These are phyloP conservation scores for Raffaelea albimanens DNA, from an alignment of 2,329 filamentous ascomycete species.

Conservation along the genomic window DNA sequence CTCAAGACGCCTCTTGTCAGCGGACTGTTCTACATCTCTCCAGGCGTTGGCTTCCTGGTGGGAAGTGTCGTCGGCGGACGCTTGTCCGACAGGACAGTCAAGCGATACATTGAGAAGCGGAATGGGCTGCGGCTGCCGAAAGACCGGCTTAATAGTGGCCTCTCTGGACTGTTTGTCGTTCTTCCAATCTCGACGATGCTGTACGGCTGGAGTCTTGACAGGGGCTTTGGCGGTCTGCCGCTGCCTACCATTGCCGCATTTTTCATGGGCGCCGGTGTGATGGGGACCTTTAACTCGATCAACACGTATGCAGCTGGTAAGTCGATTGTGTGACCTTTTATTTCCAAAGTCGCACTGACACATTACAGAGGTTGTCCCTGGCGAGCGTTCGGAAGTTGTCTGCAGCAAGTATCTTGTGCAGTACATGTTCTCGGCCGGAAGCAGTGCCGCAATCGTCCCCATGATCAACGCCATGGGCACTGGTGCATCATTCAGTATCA, in stretches of 20 bases:
- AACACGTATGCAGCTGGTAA: slow-evolving; percentile 46
- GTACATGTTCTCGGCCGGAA: slow-evolving; percentile 6
- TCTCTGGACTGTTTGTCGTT: slow-evolving; percentile 46
- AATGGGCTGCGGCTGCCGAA: slow-evolving; percentile 53
- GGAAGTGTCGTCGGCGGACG: slow-evolving; percentile 65
- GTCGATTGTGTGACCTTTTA: too few species aligned
- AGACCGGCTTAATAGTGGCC: slow-evolving; percentile 52
- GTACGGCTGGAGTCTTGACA: slow-evolving; percentile 45
- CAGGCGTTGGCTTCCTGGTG: slow-evolving; percentile 58
- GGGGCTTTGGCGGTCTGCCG: slow-evolving; percentile 39
- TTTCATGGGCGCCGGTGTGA: slow-evolving; percentile 61
- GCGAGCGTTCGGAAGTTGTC: slow-evolving; percentile 8
- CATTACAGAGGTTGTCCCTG: slow-evolving; percentile 8
- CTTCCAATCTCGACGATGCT: slow-evolving; percentile 57
- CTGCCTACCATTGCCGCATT: slow-evolving; percentile 67
- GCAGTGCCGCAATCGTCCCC: slow-evolving; percentile 7
- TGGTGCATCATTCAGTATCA: slow-evolving; percentile 8
- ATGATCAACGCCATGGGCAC: slow-evolving; percentile 11
- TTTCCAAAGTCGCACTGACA: too few species aligned
- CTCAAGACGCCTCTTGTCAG: slow-evolving; percentile 56
- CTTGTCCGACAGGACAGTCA: slow-evolving; percentile 59
- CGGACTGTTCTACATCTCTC: slow-evolving; percentile 66
- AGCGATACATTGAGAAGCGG: slow-evolving; percentile 51
- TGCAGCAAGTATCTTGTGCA: slow-evolving; percentile 12
- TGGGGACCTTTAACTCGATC: slow-evolving; percentile 66